A percentile compares a stretch with the other conserved stretches of the same genome.
These are phyloP conservation scores for Xylaria sp. DNA, from an alignment of 2,329 filamentous ascomycete genomes.

Conservation along the genomic window DNA sequence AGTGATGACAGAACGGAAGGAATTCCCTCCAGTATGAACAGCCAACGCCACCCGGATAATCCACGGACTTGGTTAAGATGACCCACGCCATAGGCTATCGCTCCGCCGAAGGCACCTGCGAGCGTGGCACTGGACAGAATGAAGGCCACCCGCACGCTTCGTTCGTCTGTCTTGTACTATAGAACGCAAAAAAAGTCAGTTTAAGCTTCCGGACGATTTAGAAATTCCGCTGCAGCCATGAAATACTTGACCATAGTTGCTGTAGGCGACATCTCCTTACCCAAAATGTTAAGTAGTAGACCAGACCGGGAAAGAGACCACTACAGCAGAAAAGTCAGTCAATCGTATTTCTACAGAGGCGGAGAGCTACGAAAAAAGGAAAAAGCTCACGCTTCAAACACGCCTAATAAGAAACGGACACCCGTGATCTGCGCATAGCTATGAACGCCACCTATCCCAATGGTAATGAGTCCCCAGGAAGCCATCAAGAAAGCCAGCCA, in stretches of 20 bases:
- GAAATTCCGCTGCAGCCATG: neutral
- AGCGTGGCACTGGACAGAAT: conserved; percentile 76
- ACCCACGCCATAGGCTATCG: conserved; percentile 78
- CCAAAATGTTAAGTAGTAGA: conserved; percentile 77
- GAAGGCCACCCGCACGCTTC: conserved; percentile 77
- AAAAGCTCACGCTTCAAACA: conserved; percentile 66
- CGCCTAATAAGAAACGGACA: conserved; percentile 74
- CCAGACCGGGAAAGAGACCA: conserved; percentile 75
- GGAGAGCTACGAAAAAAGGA: neutral
- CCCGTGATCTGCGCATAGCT: conserved; percentile 72
- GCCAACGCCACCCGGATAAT: conserved; percentile 77
- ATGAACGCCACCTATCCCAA: conserved; percentile 72
- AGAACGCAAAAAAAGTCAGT: neutral
- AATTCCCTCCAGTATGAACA: conserved; percentile 61
- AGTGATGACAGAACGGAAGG: conserved; percentile 65
- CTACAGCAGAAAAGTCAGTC: conserved; percentile 25
- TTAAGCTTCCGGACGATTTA: neutral
- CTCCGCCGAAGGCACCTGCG: conserved; percentile 79
- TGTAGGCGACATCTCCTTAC: conserved; percentile 37
- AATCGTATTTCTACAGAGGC: neutral
- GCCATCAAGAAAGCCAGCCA: conserved; percentile 76
- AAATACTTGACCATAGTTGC: neutral
- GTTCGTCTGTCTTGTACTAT: conserved; percentile 73
- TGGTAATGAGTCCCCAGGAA: conserved; percentile 74
- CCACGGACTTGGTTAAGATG: conserved; percentile 74